These are phyloP conservation scores for Ilyonectria sp. DNA, from an alignment of 2,329 filamentous ascomycete genomes.

Conservation along the genomic window DNA sequence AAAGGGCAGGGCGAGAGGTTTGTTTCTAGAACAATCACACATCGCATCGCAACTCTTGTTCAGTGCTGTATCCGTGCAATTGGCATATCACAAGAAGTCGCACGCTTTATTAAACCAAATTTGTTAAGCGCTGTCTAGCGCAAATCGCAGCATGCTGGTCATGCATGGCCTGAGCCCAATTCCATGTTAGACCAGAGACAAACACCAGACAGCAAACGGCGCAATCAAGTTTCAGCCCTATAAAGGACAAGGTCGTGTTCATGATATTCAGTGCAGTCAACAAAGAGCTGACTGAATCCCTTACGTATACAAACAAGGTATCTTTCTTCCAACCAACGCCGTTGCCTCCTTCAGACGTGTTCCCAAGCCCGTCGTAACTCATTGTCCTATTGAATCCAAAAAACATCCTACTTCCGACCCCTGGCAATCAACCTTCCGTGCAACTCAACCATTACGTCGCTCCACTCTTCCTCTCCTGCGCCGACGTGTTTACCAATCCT, in stretches of 20 bases:
- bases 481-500: constrained; percentile 62
- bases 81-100: too few species aligned
- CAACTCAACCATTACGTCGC: constrained; percentile 69
- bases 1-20: background rate
- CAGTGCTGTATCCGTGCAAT: too few species aligned
- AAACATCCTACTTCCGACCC: constrained; percentile 62
- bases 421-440: constrained; percentile 69
- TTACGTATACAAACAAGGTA: constrained; percentile 41
- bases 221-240: constrained; percentile 1
- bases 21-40: background rate
- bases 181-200: constrained; percentile 5
- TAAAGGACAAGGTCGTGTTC: background rate
- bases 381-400: constrained; percentile 38
- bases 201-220: constrained; percentile 5
- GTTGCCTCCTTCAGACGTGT: constrained; percentile 26
- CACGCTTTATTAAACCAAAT: too few species aligned
- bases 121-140: too few species aligned
- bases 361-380: constrained; percentile 49
- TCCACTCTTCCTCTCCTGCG: constrained; percentile 63
- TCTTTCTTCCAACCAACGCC: constrained; percentile 45
- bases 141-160: too few species aligned
- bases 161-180: background rate
- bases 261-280: constrained; percentile 24
- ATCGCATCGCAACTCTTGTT: background rate
- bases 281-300: constrained; percentile 25